These are phyloP conservation scores for Fomitopsis serialis DNA, from an alignment of 768 basidiomycete genomes.

Conservation along the genomic window DNA sequence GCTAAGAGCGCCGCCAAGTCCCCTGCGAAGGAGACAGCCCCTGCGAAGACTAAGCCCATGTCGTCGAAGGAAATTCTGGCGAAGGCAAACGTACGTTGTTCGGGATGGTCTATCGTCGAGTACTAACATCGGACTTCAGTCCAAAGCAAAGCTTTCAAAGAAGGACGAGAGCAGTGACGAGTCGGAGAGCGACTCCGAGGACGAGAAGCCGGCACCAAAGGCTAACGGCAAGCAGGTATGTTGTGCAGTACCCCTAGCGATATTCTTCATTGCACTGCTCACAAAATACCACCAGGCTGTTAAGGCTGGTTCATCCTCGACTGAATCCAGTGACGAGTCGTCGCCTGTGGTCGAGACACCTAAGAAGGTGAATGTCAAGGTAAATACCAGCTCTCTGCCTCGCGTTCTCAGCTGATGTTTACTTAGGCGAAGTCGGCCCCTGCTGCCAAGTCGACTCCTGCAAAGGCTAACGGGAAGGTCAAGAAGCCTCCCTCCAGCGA, in stretches of 20 bases:
- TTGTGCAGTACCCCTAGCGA: too few relatives aligned
- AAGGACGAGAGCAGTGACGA: conserved; percentile 20
- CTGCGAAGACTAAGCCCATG: conserved; percentile 22
- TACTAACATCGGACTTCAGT: conserved; percentile 4
- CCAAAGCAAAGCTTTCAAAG: conserved; percentile 13
- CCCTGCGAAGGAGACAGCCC: conserved; percentile 16
- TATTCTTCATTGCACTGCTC: too few relatives aligned
- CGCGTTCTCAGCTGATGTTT: background rate
- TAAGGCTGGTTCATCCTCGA: conserved; percentile 7
- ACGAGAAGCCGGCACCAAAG: conserved; percentile 26
- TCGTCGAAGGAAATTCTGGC: conserved; percentile 39
- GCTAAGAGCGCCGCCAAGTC: conserved; percentile 31
- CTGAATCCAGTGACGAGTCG: conserved; percentile 7
- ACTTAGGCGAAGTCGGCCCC: conserved; percentile 9
- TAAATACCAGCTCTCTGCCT: background rate
- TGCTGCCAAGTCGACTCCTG: conserved; percentile 22
- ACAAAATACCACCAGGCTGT: conserved; percentile 1
- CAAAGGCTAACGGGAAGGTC: conserved; percentile 20
- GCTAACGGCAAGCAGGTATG: conserved; percentile 27
- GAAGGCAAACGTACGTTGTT: conserved; percentile 26
- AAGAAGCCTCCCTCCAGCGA: too few relatives aligned
- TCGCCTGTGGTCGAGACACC: conserved; percentile 16
- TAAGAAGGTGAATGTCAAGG: conserved; percentile 17
- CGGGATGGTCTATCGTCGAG: too few relatives aligned
- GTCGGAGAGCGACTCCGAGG: conserved; percentile 28